These are phyloP conservation scores for Suillus subalutaceus DNA, from an alignment of 768 basidiomycete genomes.

Conservation along the genomic window DNA sequence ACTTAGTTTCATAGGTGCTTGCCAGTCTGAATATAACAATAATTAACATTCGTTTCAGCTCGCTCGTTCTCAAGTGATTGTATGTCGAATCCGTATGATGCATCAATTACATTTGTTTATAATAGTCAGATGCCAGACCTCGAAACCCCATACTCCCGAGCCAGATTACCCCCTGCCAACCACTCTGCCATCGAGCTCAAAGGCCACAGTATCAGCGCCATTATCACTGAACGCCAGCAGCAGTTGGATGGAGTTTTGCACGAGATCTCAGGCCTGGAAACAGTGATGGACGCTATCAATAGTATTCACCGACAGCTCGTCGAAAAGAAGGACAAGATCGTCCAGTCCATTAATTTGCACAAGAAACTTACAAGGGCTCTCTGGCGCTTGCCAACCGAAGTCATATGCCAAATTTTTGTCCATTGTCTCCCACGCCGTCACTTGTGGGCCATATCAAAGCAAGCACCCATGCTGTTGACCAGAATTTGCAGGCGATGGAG, in stretches of 20 bases:
- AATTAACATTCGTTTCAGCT: too few relatives aligned
- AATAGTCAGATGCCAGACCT: conserved; percentile 6
- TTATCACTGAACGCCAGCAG: conserved; percentile 20
- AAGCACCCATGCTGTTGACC: too few relatives aligned
- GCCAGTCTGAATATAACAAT: not conserved
- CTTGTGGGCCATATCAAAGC: too few relatives aligned
- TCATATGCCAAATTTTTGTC: too few relatives aligned
- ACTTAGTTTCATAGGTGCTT: not conserved
- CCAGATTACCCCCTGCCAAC: conserved; percentile 18
- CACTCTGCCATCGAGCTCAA: conserved; percentile 19
- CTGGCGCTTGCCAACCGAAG: too few relatives aligned
- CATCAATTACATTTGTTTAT: too few relatives aligned
- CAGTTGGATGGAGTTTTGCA: conserved; percentile 20
- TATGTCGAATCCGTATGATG: too few relatives aligned
- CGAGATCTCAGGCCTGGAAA: conserved; percentile 19
- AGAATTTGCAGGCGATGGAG: too few relatives aligned
- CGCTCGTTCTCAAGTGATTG: not conserved
- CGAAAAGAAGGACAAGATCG: conserved; percentile 19
- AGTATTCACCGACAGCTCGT: conserved; percentile 15
- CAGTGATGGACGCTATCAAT: conserved; percentile 20
- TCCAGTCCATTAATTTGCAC: conserved; percentile 24
- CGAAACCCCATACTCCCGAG: conserved; percentile 21
- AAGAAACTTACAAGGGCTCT: conserved; percentile 15
- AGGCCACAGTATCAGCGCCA: conserved; percentile 16
- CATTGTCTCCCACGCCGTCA: too few relatives aligned